A percentile compares a stretch with the other conserved stretches of the same genome.
Conservation (phyloP, 1,284 basidiomycete genomes). For the Ceratobasidium sp. region DNA sequence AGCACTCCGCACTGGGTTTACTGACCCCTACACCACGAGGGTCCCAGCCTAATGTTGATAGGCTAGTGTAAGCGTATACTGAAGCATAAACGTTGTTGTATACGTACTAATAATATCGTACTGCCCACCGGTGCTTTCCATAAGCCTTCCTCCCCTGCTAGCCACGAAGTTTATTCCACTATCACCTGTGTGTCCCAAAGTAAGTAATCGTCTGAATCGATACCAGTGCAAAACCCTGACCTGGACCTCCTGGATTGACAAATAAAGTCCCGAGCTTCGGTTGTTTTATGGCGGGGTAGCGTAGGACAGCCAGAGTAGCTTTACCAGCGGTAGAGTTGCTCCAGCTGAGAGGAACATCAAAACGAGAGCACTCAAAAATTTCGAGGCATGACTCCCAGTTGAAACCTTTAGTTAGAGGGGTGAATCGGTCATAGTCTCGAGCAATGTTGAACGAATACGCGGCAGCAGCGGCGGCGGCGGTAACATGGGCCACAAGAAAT, state of each 20-base stretch:
- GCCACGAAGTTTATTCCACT: background rate
- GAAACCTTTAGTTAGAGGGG: background rate
- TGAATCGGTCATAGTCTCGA: background rate
- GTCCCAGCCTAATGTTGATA: constrained; percentile 32
- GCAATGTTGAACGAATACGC: no score
- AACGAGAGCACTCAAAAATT: constrained; percentile 21
- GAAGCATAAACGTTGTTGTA: background rate
- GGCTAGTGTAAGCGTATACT: background rate
- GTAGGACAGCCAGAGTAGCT: constrained; percentile 3
- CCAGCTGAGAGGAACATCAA: constrained; percentile 38
- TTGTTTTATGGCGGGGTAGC: constrained; percentile 18
- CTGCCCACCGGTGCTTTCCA: constrained; percentile 6
- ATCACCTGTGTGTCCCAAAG: no score
- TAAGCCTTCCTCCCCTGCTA: background rate
- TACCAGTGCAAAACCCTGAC: background rate
- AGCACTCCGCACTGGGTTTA: constrained; percentile 17
- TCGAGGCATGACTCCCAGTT: background rate
- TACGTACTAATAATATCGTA: constrained; percentile 35
- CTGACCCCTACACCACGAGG: constrained; percentile 27
- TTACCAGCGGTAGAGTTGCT: constrained; percentile 27
- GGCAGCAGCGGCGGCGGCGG: no score
- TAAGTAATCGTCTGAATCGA: background rate
- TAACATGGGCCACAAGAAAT: no score
- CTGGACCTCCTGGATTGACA: constrained; percentile 33
- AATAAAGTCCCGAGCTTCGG: constrained; percentile 34